Conservation (phyloP, 106 monocot species). For the Dioscorea zingiberensis region DNA sequence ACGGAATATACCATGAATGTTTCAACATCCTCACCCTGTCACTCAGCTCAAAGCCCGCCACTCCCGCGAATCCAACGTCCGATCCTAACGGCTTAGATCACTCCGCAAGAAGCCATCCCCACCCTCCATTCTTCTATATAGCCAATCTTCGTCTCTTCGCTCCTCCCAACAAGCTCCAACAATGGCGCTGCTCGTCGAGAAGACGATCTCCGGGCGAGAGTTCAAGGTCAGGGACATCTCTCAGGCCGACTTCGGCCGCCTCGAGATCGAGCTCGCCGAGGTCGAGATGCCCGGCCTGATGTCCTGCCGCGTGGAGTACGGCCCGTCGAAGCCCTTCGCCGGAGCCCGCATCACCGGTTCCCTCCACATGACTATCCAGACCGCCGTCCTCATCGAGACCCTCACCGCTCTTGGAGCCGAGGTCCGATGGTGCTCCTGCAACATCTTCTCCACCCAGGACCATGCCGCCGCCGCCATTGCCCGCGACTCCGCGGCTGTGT, state of each 20-base stretch:
- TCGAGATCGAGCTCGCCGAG: conserved; percentile 93
- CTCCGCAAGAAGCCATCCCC: not conserved
- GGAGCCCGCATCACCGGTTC: conserved; percentile 75
- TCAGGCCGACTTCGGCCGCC: conserved; percentile 85
- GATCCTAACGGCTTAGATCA: no score
- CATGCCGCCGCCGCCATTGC: conserved; percentile 82
- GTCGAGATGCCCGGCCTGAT: conserved; percentile 94
- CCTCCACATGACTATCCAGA: conserved; percentile 93
- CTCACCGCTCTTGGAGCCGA: conserved; percentile 84
- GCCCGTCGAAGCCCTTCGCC: conserved; percentile 63
- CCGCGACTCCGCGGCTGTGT: conserved; percentile 69
- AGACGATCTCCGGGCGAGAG: conserved; percentile 70
- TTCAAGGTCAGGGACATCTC: conserved; percentile 90
- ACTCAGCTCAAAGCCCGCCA: no score
- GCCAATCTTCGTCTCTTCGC: not conserved
- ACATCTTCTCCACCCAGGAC: conserved; percentile 92
- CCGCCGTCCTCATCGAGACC: conserved; percentile 86
- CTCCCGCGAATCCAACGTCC: no score
- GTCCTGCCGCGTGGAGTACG: conserved; percentile 78
- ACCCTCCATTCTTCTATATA: conserved; percentile 6
- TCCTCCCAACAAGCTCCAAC: not conserved
- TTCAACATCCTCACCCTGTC: no score
- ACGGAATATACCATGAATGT: no score
- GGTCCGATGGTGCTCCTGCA: conserved; percentile 92
- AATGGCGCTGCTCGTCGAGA: conserved; percentile 66